Evolutionary conservation across 805 yeast species (phyloP), one percentile per base, ranked within the genome.

Genomic region (Ogataea haglerorum): DNA sequence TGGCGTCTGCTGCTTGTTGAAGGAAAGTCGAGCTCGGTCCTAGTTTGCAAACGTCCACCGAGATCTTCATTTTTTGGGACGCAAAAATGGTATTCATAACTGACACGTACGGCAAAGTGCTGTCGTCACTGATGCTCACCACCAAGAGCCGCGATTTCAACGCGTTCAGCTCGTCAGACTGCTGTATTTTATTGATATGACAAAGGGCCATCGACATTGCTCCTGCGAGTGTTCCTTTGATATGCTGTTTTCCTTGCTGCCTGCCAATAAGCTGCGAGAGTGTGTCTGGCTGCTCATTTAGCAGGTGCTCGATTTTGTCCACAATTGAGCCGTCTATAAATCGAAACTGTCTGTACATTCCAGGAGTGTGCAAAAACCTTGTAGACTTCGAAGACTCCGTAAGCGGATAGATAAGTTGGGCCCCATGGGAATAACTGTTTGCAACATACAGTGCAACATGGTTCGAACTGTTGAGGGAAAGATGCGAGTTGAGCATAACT

Each of bases 11-110:
- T 0, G 98, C 96, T 58, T 93, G 99, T 58, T 93, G 98, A 45
- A 93, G 66, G 58, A 89, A 91, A 2, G 95, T 85, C 1, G 95
- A 80, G 47, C 78, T 78, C 7, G 56, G 50, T 1, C 83, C 83
- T 21, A 93, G 67, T 55, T 90, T 89, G 45, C 95, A 91, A 10
- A 90, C 90, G 61, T 93, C 98, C 16, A 93, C 80, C 2, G 96
- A 85, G 13, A 90, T 78, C 52, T 80, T 82, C 84, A 85, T 76
- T 61, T 90, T 91, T 52, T 93, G 96, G 0, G 98, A 96, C 0
- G 97, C 91, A 65, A 93, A 93, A 22, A 93, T 91, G 45, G 93
- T 75, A 62, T 93, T 93, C 98, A 93, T 93, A 31, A 88, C 81
- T 4, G 97, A 85, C 31, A 91, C 86, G 60, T 93, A 95, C 43